Base-by-base conservation (phyloP, 1,139 yeast species). In the Geotrichum phurueaensis region DNA sequence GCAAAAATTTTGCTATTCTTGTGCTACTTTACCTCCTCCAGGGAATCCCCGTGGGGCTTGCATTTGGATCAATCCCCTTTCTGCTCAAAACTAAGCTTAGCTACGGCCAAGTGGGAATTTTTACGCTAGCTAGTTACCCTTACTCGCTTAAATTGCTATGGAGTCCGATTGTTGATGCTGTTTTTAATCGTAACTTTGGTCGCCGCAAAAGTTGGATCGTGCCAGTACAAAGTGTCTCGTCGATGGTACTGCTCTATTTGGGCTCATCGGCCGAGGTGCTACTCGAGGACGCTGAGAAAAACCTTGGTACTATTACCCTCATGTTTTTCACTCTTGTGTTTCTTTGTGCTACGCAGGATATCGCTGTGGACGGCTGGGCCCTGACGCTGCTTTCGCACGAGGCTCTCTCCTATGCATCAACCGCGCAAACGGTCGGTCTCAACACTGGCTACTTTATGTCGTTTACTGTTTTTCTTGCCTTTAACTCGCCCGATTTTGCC, bases 301-400 rank as follows among this genome's bases (percentile, higher is more conserved):
- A 87, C 67, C 75, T 89, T 63, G 70, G 76, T 3, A 70, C 72
- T 12, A 83, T 90, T 63, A 86, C 92, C 0, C 58, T 76, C 60
- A 80, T 84, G 62, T 94, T 94, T 74, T 89, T 92, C 68, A 65
- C 84, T 23, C 76, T 95, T 62, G 94, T 94, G 52, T 83, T 94
- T 63, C 79, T 94, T 63, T 92, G 97, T 76, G 98, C 99, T 2
- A 94, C 99, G 0, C 99, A 94, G 73, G 99, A 94, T 72, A 94
- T 94, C 60, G 98, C 99, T 0, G 99, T 94, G 18, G 99, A 94
- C 75, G 99, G 99, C 6, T 94, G 99, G 99, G 98, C 98, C 0
- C 77, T 94, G 70, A 94, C 97, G 1, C 84, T 94, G 58, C 78
- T 94, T 59, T 84, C 92, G 20, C 85, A 85, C 27, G 84, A 84